Conservation (phyloP, 768 basidiomycete species). For the Tylopilus rubrobrunneus region DNA sequence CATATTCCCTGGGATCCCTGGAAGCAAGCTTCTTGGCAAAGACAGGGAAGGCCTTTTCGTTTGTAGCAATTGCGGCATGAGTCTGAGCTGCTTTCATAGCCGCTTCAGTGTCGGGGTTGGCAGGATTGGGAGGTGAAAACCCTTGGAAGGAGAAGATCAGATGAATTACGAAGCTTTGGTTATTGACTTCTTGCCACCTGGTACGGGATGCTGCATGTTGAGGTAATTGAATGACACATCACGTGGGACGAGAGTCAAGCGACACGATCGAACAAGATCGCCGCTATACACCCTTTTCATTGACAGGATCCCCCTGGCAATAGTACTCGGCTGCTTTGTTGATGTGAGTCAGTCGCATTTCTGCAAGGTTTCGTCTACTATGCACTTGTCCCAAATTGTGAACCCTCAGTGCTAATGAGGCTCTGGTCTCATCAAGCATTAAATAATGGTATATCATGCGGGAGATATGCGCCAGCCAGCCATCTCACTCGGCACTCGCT, state of each 20-base stretch:
- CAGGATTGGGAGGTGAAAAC: not conserved
- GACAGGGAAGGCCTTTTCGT: constrained; percentile 36
- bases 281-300: too few relatives aligned
- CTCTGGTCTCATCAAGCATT: too few relatives aligned
- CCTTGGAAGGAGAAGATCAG: constrained; percentile 6
- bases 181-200: constrained; percentile 6
- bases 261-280: too few relatives aligned
- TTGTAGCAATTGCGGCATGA: constrained; percentile 18
- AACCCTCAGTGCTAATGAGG: too few relatives aligned
- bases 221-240: not conserved
- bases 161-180: not conserved
- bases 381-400: too few relatives aligned
- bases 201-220: not conserved
- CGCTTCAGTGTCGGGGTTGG: not conserved
- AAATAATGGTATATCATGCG: too few relatives aligned
- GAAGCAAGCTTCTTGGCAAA: constrained; percentile 33
- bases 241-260: constrained; percentile 3
- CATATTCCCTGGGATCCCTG: constrained; percentile 23
- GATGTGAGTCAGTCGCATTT: too few relatives aligned
- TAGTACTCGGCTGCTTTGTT: too few relatives aligned
- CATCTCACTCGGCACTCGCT: too few relatives aligned
- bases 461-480: too few relatives aligned
- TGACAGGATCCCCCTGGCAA: too few relatives aligned
- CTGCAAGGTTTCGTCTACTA: too few relatives aligned
- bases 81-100: constrained; percentile 16